Evolutionary conservation across 495 filamentous ascomycete genomes (phyloP), one percentile per base, ranked within the genome.

Genomic region (Aspergillus sparsus): DNA sequence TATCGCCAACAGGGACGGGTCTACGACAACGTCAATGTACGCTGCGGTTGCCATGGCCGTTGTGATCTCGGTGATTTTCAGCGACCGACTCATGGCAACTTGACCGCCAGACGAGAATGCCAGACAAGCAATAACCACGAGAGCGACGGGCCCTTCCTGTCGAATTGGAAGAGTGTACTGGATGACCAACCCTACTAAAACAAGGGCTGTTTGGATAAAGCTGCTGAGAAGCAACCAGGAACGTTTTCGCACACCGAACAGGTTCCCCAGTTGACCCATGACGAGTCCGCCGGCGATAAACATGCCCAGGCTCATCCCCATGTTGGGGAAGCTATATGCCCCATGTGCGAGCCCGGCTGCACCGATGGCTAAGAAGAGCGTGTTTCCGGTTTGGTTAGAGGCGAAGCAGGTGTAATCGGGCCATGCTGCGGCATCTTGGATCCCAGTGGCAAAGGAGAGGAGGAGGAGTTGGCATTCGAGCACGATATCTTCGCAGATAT

Each of bases 11-110:
- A 88, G 61, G 0, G 69, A 55, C 12, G 72, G 74, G 66, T 87
- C 84, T 47, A 87, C 80, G 21, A 86, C 67, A 31, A 88, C 59
- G 60, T 87, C 85, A 6, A 88, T 68, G 76, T 82, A 87, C 3
- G 85, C 83, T 7, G 85, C 83, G 31, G 85, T 88, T 1, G 85
- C 85, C 84, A 87, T 87, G 3, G 85, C 85, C n/a, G 85, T 87
- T 27, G 75, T 84, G 34, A 87, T 88, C 65, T 88, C 83, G 6
- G 82, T 82, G 69, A 86, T 79, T 47, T 77, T 70, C 58, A 88
- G 65, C 8, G 75, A 69, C 7, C 85, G 72, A 5, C 74, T 74
- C 74, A 84, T 77, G 13, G 83, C 83, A 0, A 88, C 85, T 66
- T 87, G 85, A 7, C 72, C 78, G 1, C 85, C 85, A 0, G 83